These are phyloP conservation scores for Cladophialophora immunda DNA, from an alignment of 2,329 filamentous ascomycete species.

Conservation along the genomic window DNA sequence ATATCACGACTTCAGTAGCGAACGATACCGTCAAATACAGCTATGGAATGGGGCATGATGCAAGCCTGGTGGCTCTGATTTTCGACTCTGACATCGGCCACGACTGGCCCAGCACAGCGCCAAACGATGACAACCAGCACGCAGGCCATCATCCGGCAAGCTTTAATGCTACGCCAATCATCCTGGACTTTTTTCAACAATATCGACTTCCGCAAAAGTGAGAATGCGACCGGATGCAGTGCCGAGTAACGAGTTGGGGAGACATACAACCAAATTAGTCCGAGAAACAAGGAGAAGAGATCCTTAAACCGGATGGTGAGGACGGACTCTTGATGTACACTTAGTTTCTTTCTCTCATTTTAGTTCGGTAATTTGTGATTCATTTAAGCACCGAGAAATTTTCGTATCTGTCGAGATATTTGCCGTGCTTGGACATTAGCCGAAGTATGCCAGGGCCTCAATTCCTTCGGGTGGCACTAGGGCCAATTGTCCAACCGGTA, in stretches of 20 bases:
- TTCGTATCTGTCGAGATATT: too few relatives aligned
- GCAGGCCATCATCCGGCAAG: conserved; percentile 20
- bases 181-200: neutral
- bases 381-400: too few relatives aligned
- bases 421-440: too few relatives aligned
- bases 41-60: neutral
- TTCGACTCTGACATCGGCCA: conserved; percentile 39
- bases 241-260: too few relatives aligned
- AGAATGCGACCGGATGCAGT: too few relatives aligned
- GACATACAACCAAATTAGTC: too few relatives aligned
- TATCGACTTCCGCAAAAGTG: neutral
- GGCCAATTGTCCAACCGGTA: too few relatives aligned
- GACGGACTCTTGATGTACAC: neutral
- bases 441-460: too few relatives aligned
- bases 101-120: conserved; percentile 37
- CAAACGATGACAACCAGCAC: conserved; percentile 36
- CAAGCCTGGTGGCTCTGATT: conserved; percentile 20
- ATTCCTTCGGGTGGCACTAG: too few relatives aligned
- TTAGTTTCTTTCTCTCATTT: too few relatives aligned
- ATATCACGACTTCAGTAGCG: conserved; percentile 1
- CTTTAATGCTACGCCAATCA: neutral
- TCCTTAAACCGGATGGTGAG: neutral
- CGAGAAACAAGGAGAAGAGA: neutral
- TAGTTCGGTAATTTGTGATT: too few relatives aligned
- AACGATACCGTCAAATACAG: neutral